phyloP scores from a whole-genome alignment of 805 yeast species.

The Teunomyces barrocoloradensis region DNA sequence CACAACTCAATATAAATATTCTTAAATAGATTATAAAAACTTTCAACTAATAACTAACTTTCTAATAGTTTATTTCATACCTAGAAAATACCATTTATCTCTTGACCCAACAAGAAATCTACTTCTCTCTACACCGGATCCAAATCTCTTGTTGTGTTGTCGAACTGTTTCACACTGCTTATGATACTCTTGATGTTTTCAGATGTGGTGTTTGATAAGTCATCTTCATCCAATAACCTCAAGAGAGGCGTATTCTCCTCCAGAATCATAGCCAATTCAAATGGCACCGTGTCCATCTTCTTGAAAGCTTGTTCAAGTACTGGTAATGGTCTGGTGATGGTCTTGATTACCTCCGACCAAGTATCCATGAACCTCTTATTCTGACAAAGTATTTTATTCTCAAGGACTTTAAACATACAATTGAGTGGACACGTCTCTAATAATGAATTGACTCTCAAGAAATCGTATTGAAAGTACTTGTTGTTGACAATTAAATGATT shows the following conservation, averaged over 20 bases:
- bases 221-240: conserved; percentile 71
- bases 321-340: conserved; percentile 70
- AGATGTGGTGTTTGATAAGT: conserved; percentile 50
- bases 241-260: conserved; percentile 58
- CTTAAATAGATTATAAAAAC: no score
- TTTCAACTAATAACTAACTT: no score
- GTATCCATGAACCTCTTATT: conserved; percentile 75
- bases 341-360: conserved; percentile 71
- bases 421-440: conserved; percentile 69
- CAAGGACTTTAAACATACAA: conserved; percentile 58
- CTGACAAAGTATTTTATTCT: conserved; percentile 60
- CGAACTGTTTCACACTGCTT: no score
- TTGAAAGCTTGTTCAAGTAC: conserved; percentile 42
- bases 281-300: conserved; percentile 14
- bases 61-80: no score
- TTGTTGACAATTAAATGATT: conserved; percentile 68
- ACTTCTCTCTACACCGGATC: no score
- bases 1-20: no score
- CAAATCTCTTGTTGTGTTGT: no score
- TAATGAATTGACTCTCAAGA: conserved; percentile 47
- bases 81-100: no score
- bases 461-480: conserved; percentile 65
- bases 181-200: no score
- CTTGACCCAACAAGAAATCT: no score
- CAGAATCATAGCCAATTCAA: conserved; percentile 61